Conservation (phyloP, 805 yeast genomes). For the Groenewaldozyma salmanticensis region DNA sequence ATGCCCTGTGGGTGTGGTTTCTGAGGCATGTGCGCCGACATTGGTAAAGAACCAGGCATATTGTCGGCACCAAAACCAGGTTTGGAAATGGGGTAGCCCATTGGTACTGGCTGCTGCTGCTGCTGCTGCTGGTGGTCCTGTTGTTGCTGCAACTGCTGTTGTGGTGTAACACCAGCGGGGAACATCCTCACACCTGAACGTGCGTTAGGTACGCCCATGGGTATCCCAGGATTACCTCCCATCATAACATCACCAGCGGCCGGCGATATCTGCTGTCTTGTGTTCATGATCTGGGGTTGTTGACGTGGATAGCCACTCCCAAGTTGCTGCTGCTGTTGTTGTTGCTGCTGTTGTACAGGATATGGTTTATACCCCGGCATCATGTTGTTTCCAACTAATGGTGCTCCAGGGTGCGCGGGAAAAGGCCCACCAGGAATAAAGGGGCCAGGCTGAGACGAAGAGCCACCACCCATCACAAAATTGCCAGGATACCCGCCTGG, state of each 20-base stretch:
- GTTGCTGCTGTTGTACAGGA: no score
- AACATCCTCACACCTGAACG: no score
- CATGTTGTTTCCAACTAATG: background rate
- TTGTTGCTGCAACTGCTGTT: conserved; percentile 15
- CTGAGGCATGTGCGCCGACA: background rate
- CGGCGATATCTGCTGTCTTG: no score
- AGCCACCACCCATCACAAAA: background rate
- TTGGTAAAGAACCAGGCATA: conserved; percentile 1
- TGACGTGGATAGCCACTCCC: background rate
- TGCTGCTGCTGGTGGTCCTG: conserved; percentile 16
- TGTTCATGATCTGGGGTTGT: background rate
- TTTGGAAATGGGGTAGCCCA: background rate
- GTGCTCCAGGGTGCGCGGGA: no score
- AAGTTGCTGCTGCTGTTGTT: no score
- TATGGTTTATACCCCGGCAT: conserved; percentile 1
- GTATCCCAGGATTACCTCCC: no score
- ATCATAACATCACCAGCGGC: no score
- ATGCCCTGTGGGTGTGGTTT: background rate
- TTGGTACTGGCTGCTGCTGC: conserved; percentile 4
- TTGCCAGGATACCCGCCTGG: background rate
- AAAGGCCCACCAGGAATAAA: no score
- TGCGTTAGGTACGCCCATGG: no score
- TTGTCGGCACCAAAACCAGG: background rate
- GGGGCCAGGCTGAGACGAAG: background rate
- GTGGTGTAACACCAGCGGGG: conserved; percentile 9